phyloP scores from a whole-genome alignment of 257 asterid species.

The Solanum etuberosum region DNA sequence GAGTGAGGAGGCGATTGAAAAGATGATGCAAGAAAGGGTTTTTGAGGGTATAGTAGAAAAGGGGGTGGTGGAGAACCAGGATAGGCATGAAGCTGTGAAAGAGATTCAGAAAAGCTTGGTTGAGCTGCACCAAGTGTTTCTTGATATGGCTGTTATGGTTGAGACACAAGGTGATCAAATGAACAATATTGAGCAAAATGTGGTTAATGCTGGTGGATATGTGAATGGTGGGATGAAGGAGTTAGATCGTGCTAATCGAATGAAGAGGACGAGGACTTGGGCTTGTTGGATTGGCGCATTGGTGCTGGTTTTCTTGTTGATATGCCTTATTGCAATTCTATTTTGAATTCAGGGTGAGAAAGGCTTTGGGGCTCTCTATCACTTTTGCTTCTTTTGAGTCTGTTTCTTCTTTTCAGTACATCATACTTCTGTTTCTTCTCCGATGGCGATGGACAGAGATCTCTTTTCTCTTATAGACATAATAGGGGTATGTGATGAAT shows the following conservation, averaged over 20 bases:
- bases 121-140: slow-evolving; percentile 68
- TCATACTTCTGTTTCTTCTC: not conserved
- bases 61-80: slow-evolving; percentile 35
- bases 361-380: not conserved
- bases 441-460: not conserved
- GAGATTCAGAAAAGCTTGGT: slow-evolving; percentile 61
- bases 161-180: slow-evolving; percentile 69
- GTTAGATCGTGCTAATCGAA: slow-evolving; percentile 41
- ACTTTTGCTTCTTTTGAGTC: not conserved
- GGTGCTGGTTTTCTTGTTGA: slow-evolving; percentile 39
- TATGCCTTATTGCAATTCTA: slow-evolving; percentile 47
- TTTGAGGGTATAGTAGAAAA: slow-evolving; percentile 32
- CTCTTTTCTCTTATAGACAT: not conserved
- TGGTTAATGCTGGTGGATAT: slow-evolving; percentile 36
- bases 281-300: slow-evolving; percentile 53
- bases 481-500: not conserved
- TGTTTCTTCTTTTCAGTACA: not conserved
- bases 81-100: slow-evolving; percentile 52
- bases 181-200: slow-evolving; percentile 68
- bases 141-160: slow-evolving; percentile 83
- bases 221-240: slow-evolving; percentile 37
- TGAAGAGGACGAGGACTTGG: slow-evolving; percentile 40
- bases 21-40: slow-evolving; percentile 19
- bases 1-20: slow-evolving; percentile 47
- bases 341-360: slow-evolving; percentile 19